Evolutionary conservation across 1,284 basidiomycete genomes (phyloP).

Genomic region (Papiliotrema nemorosa): DNA sequence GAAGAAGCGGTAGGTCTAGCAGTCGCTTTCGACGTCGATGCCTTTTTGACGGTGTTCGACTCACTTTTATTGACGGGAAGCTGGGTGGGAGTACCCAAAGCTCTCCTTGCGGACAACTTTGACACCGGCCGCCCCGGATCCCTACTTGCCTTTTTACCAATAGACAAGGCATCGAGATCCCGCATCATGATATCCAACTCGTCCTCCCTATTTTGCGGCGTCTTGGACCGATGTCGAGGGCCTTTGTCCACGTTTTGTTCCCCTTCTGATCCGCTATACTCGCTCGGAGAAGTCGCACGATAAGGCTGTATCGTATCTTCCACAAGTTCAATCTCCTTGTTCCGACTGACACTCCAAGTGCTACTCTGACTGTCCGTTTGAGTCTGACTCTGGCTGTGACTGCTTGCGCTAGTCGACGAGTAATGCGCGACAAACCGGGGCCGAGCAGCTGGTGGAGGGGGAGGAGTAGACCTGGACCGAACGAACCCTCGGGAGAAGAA

Average conservation of each 20-base stretch:
- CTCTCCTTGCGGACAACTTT: neutral
- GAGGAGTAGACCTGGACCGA: slow-evolving; percentile 1
- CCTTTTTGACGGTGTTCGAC: neutral
- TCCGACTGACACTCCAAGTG: neutral
- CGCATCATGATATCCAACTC: neutral
- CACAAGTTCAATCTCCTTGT: slow-evolving; percentile 5
- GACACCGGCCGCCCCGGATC: no score
- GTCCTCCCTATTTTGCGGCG: neutral
- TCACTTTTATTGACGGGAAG: neutral
- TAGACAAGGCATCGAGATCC: neutral
- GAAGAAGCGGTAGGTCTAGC: no score
- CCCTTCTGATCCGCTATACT: neutral
- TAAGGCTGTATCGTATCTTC: neutral
- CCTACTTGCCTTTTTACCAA: neutral
- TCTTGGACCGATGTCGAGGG: neutral
- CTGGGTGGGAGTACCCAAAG: neutral
- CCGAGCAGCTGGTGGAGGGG: slow-evolving; percentile 12
- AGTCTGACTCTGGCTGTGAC: neutral
- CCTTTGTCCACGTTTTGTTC: neutral
- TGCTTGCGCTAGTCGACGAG: slow-evolving; percentile 8
- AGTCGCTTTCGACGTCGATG: neutral
- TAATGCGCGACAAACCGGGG: slow-evolving; percentile 27
- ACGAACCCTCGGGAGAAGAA: slow-evolving; percentile 18
- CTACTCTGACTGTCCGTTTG: neutral
- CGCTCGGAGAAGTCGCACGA: neutral